Conservation (phyloP, 148 eudicot genomes). For the Arctostaphylos glauca region DNA sequence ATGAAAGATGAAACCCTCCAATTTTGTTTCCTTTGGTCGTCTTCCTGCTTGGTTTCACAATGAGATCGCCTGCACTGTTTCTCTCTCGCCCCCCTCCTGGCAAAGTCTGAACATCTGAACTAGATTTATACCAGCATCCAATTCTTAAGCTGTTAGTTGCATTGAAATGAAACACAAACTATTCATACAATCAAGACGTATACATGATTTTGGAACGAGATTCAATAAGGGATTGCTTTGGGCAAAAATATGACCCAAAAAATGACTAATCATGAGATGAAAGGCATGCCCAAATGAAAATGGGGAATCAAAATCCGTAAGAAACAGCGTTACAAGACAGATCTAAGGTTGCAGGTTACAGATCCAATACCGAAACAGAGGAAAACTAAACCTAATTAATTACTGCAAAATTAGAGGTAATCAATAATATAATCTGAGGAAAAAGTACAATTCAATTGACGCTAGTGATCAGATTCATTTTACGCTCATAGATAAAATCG, state of each 20-base stretch:
- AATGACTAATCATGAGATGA: background rate
- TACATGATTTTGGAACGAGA: background rate
- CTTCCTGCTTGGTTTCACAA: background rate
- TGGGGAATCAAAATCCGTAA: background rate
- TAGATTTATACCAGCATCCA: background rate
- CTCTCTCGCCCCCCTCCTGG: background rate
- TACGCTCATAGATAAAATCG: conserved; percentile 9
- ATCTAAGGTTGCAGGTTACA: conserved; percentile 11
- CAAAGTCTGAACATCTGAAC: background rate
- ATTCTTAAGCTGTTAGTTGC: background rate
- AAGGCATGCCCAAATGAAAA: background rate
- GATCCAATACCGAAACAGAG: conserved; percentile 1
- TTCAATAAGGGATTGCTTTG: background rate
- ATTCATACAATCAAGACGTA: background rate
- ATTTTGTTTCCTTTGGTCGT: background rate
- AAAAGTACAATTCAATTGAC: background rate
- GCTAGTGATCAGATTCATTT: conserved; percentile 1
- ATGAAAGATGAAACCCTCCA: background rate
- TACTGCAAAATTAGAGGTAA: background rate
- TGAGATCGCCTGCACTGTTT: background rate
- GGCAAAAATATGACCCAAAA: background rate
- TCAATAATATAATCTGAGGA: background rate
- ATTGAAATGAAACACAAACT: background rate
- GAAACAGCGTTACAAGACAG: background rate
- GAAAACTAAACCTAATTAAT: background rate